Percentiles rank a stretch among this genome's conserved stretches.
Evolutionary conservation across 2,329 filamentous ascomycete species (phyloP).

Genomic region (Pseudogymnoascus verrucosus): DNA sequence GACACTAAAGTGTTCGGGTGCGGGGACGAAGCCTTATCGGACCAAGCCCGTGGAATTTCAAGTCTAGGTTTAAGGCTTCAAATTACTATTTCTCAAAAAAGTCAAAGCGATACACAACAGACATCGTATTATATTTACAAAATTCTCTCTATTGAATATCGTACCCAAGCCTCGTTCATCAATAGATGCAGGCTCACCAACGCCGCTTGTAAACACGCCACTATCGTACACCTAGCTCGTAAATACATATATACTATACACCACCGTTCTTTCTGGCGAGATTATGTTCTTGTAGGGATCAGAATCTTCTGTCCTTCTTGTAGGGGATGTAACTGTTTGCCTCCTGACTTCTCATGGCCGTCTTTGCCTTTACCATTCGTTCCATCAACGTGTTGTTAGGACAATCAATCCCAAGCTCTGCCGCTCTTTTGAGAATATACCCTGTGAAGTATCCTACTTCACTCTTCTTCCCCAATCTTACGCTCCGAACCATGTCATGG

Average conservation of each 20-base stretch:
- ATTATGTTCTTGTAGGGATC: not conserved
- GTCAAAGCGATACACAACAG: not conserved
- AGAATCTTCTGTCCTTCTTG: conserved; percentile 2
- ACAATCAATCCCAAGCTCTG: conserved; percentile 63
- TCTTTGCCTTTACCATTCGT: conserved; percentile 65
- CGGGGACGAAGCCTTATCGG: not conserved
- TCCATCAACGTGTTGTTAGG: conserved; percentile 66
- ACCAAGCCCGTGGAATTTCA: not conserved
- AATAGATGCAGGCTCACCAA: not conserved
- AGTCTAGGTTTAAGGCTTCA: conserved; percentile 6
- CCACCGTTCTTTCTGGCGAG: not conserved
- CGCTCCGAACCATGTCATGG: conserved; percentile 54
- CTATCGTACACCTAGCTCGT: conserved; percentile 6
- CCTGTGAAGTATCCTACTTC: conserved; percentile 85
- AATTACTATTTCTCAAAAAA: not conserved
- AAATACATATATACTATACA: conserved; percentile 8
- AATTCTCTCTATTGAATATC: not conserved
- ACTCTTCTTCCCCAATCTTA: conserved; percentile 53
- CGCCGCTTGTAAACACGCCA: not conserved
- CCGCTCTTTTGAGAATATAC: conserved; percentile 70
- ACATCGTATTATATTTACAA: conserved; percentile 7
- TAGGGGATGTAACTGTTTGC: conserved; percentile 23
- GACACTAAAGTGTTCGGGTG: not conserved
- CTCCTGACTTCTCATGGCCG: conserved; percentile 24
- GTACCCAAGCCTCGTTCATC: not conserved